Percentiles rank a stretch among this genome's conserved stretches.
These are phyloP conservation scores for Diaporthe aspalathi DNA, from an alignment of 2,329 filamentous ascomycete species.

Conservation along the genomic window DNA sequence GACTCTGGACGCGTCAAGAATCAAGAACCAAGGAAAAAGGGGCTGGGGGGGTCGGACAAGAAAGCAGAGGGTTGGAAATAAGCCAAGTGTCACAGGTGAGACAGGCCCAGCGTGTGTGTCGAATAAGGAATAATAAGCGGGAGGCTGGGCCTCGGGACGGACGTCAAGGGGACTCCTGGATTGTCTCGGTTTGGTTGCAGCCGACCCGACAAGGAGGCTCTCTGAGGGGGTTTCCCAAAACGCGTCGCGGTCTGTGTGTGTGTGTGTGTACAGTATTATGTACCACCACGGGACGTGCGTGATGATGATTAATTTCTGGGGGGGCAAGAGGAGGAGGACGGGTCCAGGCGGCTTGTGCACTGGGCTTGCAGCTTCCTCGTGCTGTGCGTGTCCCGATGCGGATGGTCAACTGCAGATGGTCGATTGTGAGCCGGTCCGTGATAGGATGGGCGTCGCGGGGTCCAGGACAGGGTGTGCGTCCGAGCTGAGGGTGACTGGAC, in stretches of 20 bases:
- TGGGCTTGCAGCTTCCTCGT: slow-evolving; percentile 21
- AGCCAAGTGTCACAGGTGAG: slow-evolving; percentile 22
- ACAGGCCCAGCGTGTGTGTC: slow-evolving; percentile 12
- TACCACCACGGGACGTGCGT: neutral
- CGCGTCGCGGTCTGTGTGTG: slow-evolving; percentile 28
- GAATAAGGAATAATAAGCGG: slow-evolving; percentile 25
- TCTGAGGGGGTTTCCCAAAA: neutral
- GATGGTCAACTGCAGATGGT: slow-evolving; percentile 3
- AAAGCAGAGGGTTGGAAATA: neutral
- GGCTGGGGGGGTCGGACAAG: neutral
- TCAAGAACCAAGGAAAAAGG: slow-evolving; percentile 19
- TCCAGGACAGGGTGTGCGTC: slow-evolving; percentile 3
- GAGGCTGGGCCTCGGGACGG: slow-evolving; percentile 21
- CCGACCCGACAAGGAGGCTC: slow-evolving; percentile 31
- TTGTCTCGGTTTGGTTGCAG: slow-evolving; percentile 31
- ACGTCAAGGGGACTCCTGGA: slow-evolving; percentile 27
- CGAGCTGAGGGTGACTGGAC: slow-evolving; percentile 14
- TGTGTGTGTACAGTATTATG: neutral
- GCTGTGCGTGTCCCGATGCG: slow-evolving; percentile 26
- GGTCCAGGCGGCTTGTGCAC: slow-evolving; percentile 13
- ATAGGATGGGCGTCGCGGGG: slow-evolving; percentile 21
- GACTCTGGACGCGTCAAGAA: slow-evolving; percentile 23
- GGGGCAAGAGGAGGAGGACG: neutral
- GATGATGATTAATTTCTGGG: slow-evolving; percentile 1
- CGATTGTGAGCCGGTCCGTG: slow-evolving; percentile 15